phyloP scores from a whole-genome alignment of 129 eudicot species.

The carrot (Daucus carota) region DNA sequence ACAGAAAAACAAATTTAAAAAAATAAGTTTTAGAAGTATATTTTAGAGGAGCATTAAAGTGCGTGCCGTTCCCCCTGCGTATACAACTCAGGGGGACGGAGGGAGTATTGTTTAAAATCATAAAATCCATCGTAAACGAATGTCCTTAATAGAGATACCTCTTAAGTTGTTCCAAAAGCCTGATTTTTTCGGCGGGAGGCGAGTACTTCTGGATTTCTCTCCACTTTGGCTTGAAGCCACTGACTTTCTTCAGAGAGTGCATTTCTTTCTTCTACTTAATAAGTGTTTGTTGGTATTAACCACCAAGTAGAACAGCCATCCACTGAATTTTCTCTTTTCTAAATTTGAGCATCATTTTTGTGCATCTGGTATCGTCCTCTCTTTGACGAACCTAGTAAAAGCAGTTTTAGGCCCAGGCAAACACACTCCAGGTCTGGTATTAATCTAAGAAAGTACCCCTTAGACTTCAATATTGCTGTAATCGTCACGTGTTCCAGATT shows the following conservation, averaged over 20 bases:
- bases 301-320: conserved; percentile 67
- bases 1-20: too few relatives aligned
- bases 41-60: too few relatives aligned
- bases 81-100: too few relatives aligned
- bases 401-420: too few relatives aligned
- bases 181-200: conserved; percentile 85
- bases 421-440: too few relatives aligned
- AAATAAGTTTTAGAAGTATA: too few relatives aligned
- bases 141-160: conserved; percentile 29
- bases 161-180: conserved; percentile 85
- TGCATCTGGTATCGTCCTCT: conserved; percentile 84
- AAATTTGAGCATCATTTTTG: conserved; percentile 91
- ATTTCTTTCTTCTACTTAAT: conserved; percentile 64
- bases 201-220: conserved; percentile 97
- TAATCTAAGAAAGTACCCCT: conserved; percentile 31
- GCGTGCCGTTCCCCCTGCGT: too few relatives aligned
- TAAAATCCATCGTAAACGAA: background rate
- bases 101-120: background rate
- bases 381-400: conserved; percentile 74
- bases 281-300: conserved; percentile 61
- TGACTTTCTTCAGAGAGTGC: conserved; percentile 68
- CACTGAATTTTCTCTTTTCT: conserved; percentile 87
- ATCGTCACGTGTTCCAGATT: conserved; percentile 27
- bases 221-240: conserved; percentile 60
- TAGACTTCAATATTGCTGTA: conserved; percentile 35